phyloP scores from a whole-genome alignment of 345 rosid species.

The Pistacia integerrima region DNA sequence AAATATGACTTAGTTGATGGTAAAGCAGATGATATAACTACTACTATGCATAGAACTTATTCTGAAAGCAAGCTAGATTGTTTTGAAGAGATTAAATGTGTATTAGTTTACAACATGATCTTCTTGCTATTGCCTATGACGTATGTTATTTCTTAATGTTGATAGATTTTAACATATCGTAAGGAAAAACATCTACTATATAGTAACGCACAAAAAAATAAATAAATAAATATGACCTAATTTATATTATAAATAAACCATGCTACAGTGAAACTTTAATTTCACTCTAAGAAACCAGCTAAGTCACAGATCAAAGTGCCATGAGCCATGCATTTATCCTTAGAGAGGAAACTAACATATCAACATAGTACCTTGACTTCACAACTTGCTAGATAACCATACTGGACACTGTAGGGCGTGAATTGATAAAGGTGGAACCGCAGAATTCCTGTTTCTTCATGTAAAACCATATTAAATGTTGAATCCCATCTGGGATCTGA shows the following conservation, averaged over 20 bases:
- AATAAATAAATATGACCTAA: not conserved
- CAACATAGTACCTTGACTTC: constrained; percentile 72
- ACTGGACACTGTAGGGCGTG: constrained; percentile 62
- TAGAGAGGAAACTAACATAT: constrained; percentile 1
- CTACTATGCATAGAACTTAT: not conserved
- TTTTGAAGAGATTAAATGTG: not conserved
- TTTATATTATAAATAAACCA: not conserved
- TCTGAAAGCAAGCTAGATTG: not conserved
- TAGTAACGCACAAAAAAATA: not conserved
- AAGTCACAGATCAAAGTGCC: not conserved
- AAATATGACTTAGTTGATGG: not conserved
- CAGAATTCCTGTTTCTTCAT: constrained; percentile 69
- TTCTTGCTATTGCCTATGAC: not conserved
- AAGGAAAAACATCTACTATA: not conserved
- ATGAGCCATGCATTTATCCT: not conserved
- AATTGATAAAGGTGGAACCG: constrained; percentile 72
- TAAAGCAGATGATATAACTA: not conserved
- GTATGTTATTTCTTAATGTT: not conserved
- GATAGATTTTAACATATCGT: not conserved
- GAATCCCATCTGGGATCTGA: constrained; percentile 78
- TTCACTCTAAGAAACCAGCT: constrained; percentile 9
- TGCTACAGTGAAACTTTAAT: not conserved
- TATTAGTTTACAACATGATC: constrained; percentile 7
- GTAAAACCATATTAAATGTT: constrained; percentile 89
- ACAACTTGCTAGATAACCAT: constrained; percentile 75